Conservation (phyloP, 345 rosid genomes). For the Clarkia xantiana region DNA sequence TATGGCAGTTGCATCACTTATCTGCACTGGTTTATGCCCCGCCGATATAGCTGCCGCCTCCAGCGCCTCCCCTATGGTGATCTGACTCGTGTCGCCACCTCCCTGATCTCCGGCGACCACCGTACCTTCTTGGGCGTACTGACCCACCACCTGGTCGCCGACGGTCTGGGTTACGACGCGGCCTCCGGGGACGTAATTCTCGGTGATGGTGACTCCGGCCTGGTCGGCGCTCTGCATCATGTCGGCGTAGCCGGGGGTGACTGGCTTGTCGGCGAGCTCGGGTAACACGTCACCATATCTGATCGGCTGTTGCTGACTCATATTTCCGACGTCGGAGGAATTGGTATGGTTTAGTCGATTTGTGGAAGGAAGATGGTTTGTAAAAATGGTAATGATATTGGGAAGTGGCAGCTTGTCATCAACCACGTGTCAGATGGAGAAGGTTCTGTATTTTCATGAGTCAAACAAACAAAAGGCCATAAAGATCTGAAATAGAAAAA, state of each 20-base stretch:
- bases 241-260: constrained; percentile 21
- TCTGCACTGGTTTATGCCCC: constrained; percentile 60
- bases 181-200: constrained; percentile 9
- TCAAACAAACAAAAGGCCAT: too few relatives aligned
- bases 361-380: too few relatives aligned
- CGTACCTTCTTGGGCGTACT: too few relatives aligned
- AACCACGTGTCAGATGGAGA: too few relatives aligned
- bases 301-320: constrained; percentile 10
- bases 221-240: constrained; percentile 22
- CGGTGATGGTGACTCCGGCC: constrained; percentile 13
- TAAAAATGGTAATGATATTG: too few relatives aligned
- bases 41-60: constrained; percentile 60
- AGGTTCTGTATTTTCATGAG: too few relatives aligned
- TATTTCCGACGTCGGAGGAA: too few relatives aligned
- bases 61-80: constrained; percentile 61
- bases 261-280: constrained; percentile 16
- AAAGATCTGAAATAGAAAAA: too few relatives aligned
- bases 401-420: too few relatives aligned
- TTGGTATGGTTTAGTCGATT: too few relatives aligned
- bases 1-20: constrained; percentile 79
- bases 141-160: constrained; percentile 6
- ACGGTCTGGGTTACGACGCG: constrained; percentile 16
- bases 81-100: constrained; percentile 10
- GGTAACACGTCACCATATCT: constrained; percentile 21
- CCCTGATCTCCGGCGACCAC: neutral